A percentile compares a stretch with the other conserved stretches of the same genome.
These are phyloP conservation scores for Emericellopsis terricola DNA, from an alignment of 495 filamentous ascomycete species.

Conservation along the genomic window DNA sequence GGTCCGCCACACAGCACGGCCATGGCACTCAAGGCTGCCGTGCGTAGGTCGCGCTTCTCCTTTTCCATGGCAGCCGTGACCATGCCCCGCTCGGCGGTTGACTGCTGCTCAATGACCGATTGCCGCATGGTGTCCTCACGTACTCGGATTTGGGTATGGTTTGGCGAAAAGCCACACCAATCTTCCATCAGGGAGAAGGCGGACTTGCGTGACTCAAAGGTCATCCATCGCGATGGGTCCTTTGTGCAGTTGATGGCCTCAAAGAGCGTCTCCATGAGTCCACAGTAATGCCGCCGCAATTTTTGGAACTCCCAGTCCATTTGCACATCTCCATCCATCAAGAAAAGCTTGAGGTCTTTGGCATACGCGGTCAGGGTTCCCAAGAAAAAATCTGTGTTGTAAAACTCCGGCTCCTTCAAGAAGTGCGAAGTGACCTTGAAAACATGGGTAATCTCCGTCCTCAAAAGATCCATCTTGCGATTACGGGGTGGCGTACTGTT, in stretches of 20 bases:
- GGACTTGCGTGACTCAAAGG: slow-evolving; percentile 86
- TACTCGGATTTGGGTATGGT: slow-evolving; percentile 62
- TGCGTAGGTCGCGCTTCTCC: slow-evolving; percentile 80
- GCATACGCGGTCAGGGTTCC: slow-evolving; percentile 79
- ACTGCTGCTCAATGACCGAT: slow-evolving; percentile 47
- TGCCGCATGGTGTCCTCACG: slow-evolving; percentile 80
- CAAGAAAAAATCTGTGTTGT: slow-evolving; percentile 82
- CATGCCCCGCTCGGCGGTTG: slow-evolving; percentile 47
- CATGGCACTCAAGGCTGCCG: slow-evolving; percentile 88
- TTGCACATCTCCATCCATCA: slow-evolving; percentile 86
- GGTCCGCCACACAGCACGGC: slow-evolving; percentile 85
- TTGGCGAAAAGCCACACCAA: slow-evolving; percentile 95
- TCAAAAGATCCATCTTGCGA: slow-evolving; percentile 63
- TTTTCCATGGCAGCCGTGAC: slow-evolving; percentile 85
- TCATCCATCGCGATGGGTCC: slow-evolving; percentile 81
- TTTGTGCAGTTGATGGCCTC: slow-evolving; percentile 77
- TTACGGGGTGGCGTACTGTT: slow-evolving; percentile 59
- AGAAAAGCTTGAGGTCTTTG: slow-evolving; percentile 79
- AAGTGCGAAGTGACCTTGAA: slow-evolving; percentile 91
- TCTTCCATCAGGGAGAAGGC: slow-evolving; percentile 95
- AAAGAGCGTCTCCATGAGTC: slow-evolving; percentile 80
- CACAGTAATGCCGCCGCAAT: slow-evolving; percentile 81
- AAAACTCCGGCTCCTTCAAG: slow-evolving; percentile 57
- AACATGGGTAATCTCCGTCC: slow-evolving; percentile 89
- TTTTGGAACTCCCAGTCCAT: slow-evolving; percentile 94